A percentile compares a stretch with the other conserved stretches of the same genome.
Evolutionary conservation across 345 rosid species (phyloP).

Genomic region (Arabis hirsuta): DNA sequence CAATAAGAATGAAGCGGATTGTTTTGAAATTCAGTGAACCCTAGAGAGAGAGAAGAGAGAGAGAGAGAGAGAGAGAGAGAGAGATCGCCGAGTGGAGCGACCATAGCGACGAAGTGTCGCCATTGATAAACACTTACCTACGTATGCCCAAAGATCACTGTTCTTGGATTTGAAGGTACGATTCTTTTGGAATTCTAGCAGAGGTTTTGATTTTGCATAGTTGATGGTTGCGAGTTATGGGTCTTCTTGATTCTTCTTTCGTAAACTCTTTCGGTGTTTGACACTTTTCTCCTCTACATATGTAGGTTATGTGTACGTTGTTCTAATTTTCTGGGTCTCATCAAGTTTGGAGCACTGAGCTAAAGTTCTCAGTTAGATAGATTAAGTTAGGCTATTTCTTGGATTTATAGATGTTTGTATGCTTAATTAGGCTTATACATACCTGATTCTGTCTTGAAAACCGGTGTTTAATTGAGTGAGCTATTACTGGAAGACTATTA

Average conservation of each 20-base stretch:
- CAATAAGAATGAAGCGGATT: not conserved
- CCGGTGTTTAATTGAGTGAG: not conserved
- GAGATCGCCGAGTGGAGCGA: not conserved
- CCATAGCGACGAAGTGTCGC: constrained; percentile 11
- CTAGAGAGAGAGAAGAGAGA: not conserved
- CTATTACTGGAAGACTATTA: not conserved
- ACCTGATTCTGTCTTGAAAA: constrained; percentile 2
- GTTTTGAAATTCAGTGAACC: constrained; percentile 27
- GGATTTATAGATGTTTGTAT: not conserved
- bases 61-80: too few relatives aligned
- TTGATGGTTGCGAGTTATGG: not conserved
- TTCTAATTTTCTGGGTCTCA: constrained; percentile 1
- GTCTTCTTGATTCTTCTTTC: constrained; percentile 22
- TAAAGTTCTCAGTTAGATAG: not conserved
- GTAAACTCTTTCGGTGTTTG: not conserved
- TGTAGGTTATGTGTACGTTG: not conserved
- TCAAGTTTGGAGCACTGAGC: not conserved
- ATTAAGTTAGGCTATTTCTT: not conserved
- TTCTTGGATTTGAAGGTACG: not conserved
- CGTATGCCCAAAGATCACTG: constrained; percentile 23
- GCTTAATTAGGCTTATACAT: not conserved
- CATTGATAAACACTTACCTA: not conserved
- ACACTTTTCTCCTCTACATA: not conserved
- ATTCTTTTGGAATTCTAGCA: constrained; percentile 9
- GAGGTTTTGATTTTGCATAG: constrained; percentile 9